Base-by-base conservation (phyloP, 495 filamentous ascomycete species). In the Aspergillus cristatus region DNA sequence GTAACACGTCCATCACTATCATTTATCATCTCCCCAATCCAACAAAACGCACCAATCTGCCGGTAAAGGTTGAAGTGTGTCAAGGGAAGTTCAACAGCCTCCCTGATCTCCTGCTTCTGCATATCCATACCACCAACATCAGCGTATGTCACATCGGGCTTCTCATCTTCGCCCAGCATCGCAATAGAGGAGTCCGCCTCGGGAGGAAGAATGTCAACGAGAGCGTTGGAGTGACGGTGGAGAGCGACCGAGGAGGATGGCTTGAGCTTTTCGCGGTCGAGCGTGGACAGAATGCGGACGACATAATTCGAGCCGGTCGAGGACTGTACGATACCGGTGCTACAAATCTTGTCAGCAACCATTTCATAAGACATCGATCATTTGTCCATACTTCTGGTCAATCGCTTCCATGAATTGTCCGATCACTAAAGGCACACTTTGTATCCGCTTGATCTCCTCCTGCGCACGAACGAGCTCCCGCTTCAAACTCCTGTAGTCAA, bases 391-490 rank as follows among this genome's bases (percentile, higher is more conserved):
- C 89, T 96, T 98, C 58, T 98, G 93, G 64, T 98, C 91, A 51
- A 98, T 98, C 35, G 91, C 91, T 66, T 98, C 91, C 91, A 98
- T 98, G 61, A 98, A 98, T 67, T 98, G 91, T 34, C 91, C 91
- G 58, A 98, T 98, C 40, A 98, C 91, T 49, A 98, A 62, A 2
- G 91, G 91, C 20, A 98, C 91, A 62, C 87, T 94, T 63, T 98
- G 91, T 59, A 98, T 98, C 43, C 91, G 80, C 71, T 98, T 98
- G 67, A 98, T 98, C 70, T 98, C 91, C 63, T 98, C 91, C 61
- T 98, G 91, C 47, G 91, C 91, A 38, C 91, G 81, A 28, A 98
- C 90, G 20, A 98, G 76, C 68, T 98, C 91, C 48, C 93, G 75
- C 71, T 98, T 98, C 57, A 98, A 68, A 66, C 87, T 95, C 70